These are phyloP conservation scores for Camelina hispida DNA, from an alignment of 345 rosid genomes.

Conservation along the genomic window DNA sequence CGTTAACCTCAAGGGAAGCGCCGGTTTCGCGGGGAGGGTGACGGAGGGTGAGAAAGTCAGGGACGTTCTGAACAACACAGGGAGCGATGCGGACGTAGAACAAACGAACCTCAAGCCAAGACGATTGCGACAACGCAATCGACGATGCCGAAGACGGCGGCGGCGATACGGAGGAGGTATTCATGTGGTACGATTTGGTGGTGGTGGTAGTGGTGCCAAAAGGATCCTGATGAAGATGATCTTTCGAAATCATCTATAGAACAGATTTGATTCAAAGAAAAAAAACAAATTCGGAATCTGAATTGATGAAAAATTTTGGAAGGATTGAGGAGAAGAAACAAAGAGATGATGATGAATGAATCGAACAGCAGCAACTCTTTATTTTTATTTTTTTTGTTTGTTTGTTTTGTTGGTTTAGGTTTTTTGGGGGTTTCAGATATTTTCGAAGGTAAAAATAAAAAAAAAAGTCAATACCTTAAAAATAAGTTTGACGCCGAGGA, in stretches of 20 bases:
- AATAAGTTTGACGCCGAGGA: conserved; percentile 35
- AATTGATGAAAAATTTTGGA: background rate
- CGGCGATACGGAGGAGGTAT: conserved; percentile 36
- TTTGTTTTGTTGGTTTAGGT: conserved; percentile 9
- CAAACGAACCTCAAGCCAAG: conserved; percentile 88
- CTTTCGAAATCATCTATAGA: conserved; percentile 42
- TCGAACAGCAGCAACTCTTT: conserved; percentile 11
- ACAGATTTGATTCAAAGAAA: conserved; percentile 7
- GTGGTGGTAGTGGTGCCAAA: background rate
- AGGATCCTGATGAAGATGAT: conserved; percentile 42
- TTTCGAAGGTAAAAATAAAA: conserved; percentile 1
- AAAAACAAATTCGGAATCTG: conserved; percentile 10
- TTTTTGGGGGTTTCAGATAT: conserved; percentile 42
- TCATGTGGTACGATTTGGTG: conserved; percentile 49
- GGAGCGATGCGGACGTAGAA: conserved; percentile 83
- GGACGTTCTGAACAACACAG: conserved; percentile 61
- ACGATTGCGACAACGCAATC: conserved; percentile 43
- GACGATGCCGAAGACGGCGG: conserved; percentile 44
- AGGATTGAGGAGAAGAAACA: conserved; percentile 9
- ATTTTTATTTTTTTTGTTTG: background rate
- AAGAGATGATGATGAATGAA: conserved; percentile 3
- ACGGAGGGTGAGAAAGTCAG: conserved; percentile 70
- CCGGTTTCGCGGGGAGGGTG: conserved; percentile 76
- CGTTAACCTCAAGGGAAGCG: conserved; percentile 84
- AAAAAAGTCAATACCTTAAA: background rate